These are phyloP conservation scores for Ogataea dorogensis DNA, from an alignment of 805 yeast species.

Conservation along the genomic window DNA sequence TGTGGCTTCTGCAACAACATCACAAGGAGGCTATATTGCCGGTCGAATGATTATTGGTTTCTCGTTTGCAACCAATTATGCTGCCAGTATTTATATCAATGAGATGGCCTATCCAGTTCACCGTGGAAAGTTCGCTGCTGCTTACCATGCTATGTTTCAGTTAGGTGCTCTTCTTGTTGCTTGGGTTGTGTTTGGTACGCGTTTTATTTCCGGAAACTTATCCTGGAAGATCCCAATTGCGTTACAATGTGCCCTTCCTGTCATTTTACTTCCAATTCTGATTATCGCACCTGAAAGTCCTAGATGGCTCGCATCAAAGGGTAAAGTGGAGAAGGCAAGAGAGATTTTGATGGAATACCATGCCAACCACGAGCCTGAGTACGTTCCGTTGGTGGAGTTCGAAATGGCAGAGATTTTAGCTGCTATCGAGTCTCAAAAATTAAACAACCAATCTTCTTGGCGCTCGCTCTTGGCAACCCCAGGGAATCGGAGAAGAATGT, in stretches of 20 bases:
- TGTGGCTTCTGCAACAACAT: conserved; percentile 17
- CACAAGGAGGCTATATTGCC: conserved; percentile 13
- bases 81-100: conserved; percentile 16
- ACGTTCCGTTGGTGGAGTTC: conserved; percentile 33
- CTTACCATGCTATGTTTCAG: conserved; percentile 41
- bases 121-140: conserved; percentile 32
- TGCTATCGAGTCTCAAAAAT: conserved; percentile 35
- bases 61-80: conserved; percentile 17
- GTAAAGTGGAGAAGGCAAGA: conserved; percentile 35
- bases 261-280: conserved; percentile 30
- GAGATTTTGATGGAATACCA: conserved; percentile 30
- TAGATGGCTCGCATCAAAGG: conserved; percentile 34
- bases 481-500: conserved; percentile 39
- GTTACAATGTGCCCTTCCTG: conserved; percentile 38
- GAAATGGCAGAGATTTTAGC: conserved; percentile 38
- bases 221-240: conserved; percentile 43
- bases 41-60: conserved; percentile 20
- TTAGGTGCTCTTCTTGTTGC: conserved; percentile 43
- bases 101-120: conserved; percentile 39
- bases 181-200: conserved; percentile 44
- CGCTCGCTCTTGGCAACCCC: conserved; percentile 35
- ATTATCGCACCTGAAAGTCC: conserved; percentile 41
- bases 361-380: conserved; percentile 25
- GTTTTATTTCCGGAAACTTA: conserved; percentile 24
- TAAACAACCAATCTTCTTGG: conserved; percentile 31